phyloP scores from a whole-genome alignment of 2,329 filamentous ascomycete species.

The Tolypocladium guangdongense region DNA sequence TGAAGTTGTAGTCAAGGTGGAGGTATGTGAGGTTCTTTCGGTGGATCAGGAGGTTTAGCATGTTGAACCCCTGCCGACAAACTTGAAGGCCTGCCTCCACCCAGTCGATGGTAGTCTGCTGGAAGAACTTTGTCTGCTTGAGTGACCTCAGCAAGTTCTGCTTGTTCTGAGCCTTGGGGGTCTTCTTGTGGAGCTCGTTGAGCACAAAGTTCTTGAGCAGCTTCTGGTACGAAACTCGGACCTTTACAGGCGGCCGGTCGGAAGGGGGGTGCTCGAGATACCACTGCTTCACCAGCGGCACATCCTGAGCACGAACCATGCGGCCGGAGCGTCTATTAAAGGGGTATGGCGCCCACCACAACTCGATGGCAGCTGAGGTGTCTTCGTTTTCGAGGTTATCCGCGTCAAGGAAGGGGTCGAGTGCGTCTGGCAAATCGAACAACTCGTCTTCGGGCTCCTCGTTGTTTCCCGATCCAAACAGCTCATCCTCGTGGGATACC shows the following conservation, averaged over 20 bases:
- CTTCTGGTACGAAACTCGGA: constrained; percentile 97
- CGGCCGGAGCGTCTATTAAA: constrained; percentile 88
- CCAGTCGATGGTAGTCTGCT: constrained; percentile 98
- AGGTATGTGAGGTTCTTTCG: constrained; percentile 97
- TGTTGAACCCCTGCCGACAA: constrained; percentile 96
- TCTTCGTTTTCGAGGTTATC: constrained; percentile 84
- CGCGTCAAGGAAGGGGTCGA: constrained; percentile 82
- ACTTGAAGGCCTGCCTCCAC: constrained; percentile 97
- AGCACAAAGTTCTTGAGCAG: constrained; percentile 90
- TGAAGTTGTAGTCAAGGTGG: constrained; percentile 99
- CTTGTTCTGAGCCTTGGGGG: constrained; percentile 89
- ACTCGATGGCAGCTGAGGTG: constrained; percentile 78
- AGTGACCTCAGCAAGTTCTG: constrained; percentile 82
- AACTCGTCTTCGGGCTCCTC: constrained; percentile 67
- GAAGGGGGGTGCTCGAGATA: constrained; percentile 92
- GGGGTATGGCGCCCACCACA: constrained; percentile 98
- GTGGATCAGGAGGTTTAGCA: constrained; percentile 95
- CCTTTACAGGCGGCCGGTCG: constrained; percentile 81
- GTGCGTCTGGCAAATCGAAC: constrained; percentile 69
- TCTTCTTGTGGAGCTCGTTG: constrained; percentile 93
- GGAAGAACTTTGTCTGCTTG: constrained; percentile 98
- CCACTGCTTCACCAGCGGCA: constrained; percentile 95
- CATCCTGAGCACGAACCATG: constrained; percentile 96
- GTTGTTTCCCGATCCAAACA: constrained; percentile 74
- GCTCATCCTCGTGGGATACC: constrained; percentile 81